Conservation (phyloP, 176 grass and related monocot genomes). For the Zoysia pacifica region DNA sequence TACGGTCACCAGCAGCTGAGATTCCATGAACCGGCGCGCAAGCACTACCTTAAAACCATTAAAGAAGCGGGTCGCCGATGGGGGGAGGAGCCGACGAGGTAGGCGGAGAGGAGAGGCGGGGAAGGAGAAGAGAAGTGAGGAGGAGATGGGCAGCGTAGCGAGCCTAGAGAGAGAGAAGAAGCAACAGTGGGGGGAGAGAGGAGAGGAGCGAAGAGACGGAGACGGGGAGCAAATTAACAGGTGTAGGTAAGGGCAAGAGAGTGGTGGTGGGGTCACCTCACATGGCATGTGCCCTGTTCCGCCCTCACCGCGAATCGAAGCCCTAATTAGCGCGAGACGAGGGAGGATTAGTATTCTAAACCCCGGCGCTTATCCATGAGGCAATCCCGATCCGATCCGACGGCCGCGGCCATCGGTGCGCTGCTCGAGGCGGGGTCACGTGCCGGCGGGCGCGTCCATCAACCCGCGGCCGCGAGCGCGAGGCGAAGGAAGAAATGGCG, state of each 20-base stretch:
- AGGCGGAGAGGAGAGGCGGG: neutral
- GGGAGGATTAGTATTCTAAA: constrained; percentile 30
- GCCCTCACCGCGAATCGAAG: constrained; percentile 34
- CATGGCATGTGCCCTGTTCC: constrained; percentile 71
- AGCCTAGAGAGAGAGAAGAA: constrained; percentile 16
- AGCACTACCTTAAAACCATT: constrained; percentile 50
- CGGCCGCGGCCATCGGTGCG: constrained; percentile 32
- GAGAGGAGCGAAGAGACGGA: neutral
- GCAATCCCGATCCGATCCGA: constrained; percentile 42
- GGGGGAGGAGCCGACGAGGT: constrained; percentile 18
- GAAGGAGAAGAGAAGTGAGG: neutral
- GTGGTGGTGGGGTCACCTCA: constrained; percentile 66
- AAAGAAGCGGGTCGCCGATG: constrained; percentile 20
- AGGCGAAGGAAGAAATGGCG: too few species aligned
- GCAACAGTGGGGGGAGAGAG: neutral
- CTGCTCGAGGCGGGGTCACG: constrained; percentile 71
- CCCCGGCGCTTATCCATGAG: constrained; percentile 39
- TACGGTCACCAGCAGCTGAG: constrained; percentile 21
- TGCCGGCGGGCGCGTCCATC: constrained; percentile 26
- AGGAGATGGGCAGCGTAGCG: neutral
- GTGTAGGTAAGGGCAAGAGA: constrained; percentile 41
- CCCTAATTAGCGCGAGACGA: constrained; percentile 25
- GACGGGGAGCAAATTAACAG: constrained; percentile 44
- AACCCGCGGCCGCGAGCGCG: neutral
- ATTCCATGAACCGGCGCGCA: constrained; percentile 35